Percentiles rank a stretch among this genome's conserved stretches.
Conservation (phyloP, 2,329 filamentous ascomycete genomes). For the Cytospora schulzeri region DNA sequence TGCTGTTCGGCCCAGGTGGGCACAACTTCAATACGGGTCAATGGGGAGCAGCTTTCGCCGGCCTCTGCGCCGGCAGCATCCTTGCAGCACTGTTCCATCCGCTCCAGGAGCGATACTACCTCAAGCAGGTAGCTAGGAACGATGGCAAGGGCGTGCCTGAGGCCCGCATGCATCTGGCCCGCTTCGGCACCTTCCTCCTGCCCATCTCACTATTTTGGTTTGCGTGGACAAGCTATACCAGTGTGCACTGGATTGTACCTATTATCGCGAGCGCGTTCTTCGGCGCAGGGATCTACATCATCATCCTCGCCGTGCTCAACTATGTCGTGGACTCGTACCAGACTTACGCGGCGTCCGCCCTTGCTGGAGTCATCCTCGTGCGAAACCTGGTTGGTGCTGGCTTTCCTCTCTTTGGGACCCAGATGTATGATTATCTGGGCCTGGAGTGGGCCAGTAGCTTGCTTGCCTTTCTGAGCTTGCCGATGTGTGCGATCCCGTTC, state of each 20-base stretch:
- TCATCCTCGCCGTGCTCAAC: constrained; percentile 21
- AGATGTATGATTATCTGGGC: constrained; percentile 51
- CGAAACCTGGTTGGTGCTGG: constrained; percentile 57
- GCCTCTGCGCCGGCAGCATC: constrained; percentile 12
- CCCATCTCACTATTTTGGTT: constrained; percentile 70
- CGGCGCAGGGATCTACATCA: constrained; percentile 33
- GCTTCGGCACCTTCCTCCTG: constrained; percentile 50
- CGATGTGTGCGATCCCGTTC: constrained; percentile 54
- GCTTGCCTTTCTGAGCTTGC: constrained; percentile 50
- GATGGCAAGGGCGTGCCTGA: constrained; percentile 23
- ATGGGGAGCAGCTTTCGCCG: constrained; percentile 15
- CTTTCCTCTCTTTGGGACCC: constrained; percentile 64
- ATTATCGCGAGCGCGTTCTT: constrained; percentile 58
- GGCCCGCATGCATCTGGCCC: constrained; percentile 17
- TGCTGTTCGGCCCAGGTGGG: constrained; percentile 10
- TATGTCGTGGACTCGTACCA: constrained; percentile 20
- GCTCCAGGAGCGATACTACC: constrained; percentile 16
- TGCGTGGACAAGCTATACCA: constrained; percentile 66
- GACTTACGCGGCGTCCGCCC: constrained; percentile 9
- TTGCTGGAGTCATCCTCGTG: constrained; percentile 44
- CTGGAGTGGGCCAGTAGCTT: constrained; percentile 51
- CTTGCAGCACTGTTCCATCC: constrained; percentile 12
- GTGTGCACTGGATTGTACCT: constrained; percentile 61
- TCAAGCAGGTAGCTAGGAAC: constrained; percentile 14
- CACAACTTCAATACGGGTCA: constrained; percentile 19